Conservation (phyloP, 2,329 filamentous ascomycete species). For the Fusarium armeniacum region DNA sequence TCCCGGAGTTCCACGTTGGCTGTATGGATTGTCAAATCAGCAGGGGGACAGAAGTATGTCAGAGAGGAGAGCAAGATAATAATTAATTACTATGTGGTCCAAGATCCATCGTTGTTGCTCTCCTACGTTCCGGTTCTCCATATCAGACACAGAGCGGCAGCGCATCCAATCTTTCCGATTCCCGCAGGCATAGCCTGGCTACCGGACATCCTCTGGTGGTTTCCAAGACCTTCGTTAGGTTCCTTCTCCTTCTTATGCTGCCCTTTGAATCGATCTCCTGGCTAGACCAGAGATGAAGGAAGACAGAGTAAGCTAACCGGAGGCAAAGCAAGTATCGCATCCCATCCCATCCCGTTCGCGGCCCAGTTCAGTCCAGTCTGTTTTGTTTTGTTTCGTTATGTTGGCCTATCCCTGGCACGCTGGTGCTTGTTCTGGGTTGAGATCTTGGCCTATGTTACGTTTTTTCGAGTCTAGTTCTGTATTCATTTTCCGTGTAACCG, state of each 20-base stretch:
- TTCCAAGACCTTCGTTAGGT: constrained; percentile 14
- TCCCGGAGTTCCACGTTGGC: constrained; percentile 24
- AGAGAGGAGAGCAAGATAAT: constrained; percentile 17
- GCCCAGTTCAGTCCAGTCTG: not conserved
- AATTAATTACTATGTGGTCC: not conserved
- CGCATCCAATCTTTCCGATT: not conserved
- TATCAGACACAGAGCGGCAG: not conserved
- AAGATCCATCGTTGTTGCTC: constrained; percentile 38
- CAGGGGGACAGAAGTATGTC: constrained; percentile 24
- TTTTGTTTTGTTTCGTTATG: not conserved
- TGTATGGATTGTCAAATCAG: constrained; percentile 23
- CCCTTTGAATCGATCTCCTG: constrained; percentile 32
- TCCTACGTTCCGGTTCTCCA: constrained; percentile 26
- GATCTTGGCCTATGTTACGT: constrained; percentile 28
- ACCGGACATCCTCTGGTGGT: not conserved
- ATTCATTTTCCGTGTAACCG: constrained; percentile 29
- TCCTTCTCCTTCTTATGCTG: constrained; percentile 13
- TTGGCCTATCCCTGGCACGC: constrained; percentile 27
- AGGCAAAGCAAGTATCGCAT: constrained; percentile 25
- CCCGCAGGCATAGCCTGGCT: constrained; percentile 3
- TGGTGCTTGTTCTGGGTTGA: constrained; percentile 30
- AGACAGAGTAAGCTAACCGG: constrained; percentile 32
- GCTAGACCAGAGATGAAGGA: constrained; percentile 17
- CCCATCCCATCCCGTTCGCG: not conserved
- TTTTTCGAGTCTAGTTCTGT: constrained; percentile 21